Evolutionary conservation across 2,329 filamentous ascomycete species (phyloP), one percentile per base, ranked within the genome.

Genomic region (Cladosporium sp.): DNA sequence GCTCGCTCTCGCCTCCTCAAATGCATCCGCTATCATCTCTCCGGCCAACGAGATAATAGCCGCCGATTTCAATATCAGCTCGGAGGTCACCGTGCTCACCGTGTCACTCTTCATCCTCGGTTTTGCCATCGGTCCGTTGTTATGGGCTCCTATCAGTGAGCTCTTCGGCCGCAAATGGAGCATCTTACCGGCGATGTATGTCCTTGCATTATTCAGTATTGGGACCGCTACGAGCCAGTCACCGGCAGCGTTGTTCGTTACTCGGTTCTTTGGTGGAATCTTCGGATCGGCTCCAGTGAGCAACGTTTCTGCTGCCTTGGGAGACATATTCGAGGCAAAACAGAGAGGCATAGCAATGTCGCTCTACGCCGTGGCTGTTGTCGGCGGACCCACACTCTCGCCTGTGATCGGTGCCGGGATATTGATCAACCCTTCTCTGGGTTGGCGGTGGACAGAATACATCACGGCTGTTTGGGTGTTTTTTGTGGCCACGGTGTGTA

Each of bases 1-100:
- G 66, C 64, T 80, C 13, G 76, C 78, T 1, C 60, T 79, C n/a
- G 64, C 69, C 7, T 75, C 73, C 13, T 75, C 70, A 53, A 59
- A 78, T 42, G 77, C 74, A 3, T 76, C 74, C 5, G 76, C 73
- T 15, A 77, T 80, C 50, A 74, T 76, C 34, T 66, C 76, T 2
- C 73, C 77, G 0, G 78, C 74, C 1, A 68, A 72, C 40, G 42
- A 63, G 3, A 63, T 57, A 1, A 72, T 81, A 32, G 67, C 72
- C 2, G 52, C 60, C 27, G 71, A 78, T 45, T 51, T 73, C 20
- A 65, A 66, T 8, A 67, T 79, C 24, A 70, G 69, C 20, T 51
- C 56, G 15, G 74, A 79, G 47, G 69, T 69, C 8, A 67, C 71
- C 2, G 73, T 79, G 3, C 57, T 79, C 5, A 60, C 66, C 18